These are phyloP conservation scores for Fomitopsis pulvina DNA, from an alignment of 768 basidiomycete genomes.

Conservation along the genomic window DNA sequence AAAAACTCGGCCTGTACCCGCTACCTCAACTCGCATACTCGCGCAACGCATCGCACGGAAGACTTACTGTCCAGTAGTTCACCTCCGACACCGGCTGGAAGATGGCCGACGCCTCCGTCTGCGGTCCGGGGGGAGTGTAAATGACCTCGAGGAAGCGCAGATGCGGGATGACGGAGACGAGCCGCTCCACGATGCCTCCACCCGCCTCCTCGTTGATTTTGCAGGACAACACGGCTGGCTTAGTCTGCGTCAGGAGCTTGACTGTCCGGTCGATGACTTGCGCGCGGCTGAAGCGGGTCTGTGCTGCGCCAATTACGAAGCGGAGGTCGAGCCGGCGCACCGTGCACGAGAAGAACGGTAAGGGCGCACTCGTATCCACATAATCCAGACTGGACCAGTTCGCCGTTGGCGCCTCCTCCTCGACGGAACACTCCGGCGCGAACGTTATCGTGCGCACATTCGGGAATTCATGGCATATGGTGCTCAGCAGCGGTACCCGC, in stretches of 20 bases:
- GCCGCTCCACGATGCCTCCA: slow-evolving; percentile 6
- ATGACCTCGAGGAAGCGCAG: slow-evolving; percentile 12
- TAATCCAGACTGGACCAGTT: slow-evolving; percentile 15
- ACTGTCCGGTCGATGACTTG: slow-evolving; percentile 9
- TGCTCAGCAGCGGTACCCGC: slow-evolving; percentile 12
- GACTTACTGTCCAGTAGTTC: slow-evolving; percentile 9
- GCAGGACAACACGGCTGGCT: slow-evolving; percentile 12
- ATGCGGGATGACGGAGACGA: slow-evolving; percentile 9
- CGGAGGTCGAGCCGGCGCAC: slow-evolving; percentile 13
- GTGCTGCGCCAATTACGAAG: slow-evolving; percentile 8
- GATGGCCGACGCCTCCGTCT: neutral
- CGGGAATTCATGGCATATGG: slow-evolving; percentile 13
- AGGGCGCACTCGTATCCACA: slow-evolving; percentile 13
- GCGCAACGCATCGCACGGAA: neutral
- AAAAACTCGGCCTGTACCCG: slow-evolving; percentile 8
- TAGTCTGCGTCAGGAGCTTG: slow-evolving; percentile 10
- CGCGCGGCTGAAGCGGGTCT: neutral
- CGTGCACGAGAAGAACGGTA: slow-evolving; percentile 11
- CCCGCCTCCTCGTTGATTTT: slow-evolving; percentile 5
- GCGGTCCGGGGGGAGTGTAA: slow-evolving; percentile 3
- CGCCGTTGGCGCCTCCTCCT: slow-evolving; percentile 9
- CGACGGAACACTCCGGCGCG: slow-evolving; percentile 14
- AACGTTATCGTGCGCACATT: slow-evolving; percentile 15
- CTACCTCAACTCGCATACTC: slow-evolving; percentile 4
- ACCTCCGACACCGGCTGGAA: slow-evolving; percentile 3